Conservation (phyloP, 129 eudicot species). For the Calendula officinalis region DNA sequence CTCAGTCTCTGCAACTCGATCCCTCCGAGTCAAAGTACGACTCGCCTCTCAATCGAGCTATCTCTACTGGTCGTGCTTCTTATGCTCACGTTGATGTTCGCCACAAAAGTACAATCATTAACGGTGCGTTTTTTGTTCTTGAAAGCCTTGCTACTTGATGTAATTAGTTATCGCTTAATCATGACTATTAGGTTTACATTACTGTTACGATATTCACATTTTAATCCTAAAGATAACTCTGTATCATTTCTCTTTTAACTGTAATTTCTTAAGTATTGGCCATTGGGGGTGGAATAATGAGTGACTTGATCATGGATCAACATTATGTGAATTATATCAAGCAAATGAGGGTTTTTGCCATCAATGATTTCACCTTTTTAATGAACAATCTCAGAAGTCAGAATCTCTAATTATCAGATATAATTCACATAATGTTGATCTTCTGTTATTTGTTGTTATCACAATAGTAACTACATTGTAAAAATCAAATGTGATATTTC, state of each 20-base stretch:
- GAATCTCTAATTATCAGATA: background rate
- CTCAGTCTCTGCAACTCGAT: conserved; percentile 42
- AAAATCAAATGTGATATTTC: background rate
- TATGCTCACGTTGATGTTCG: conserved; percentile 67
- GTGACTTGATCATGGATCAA: too few relatives aligned
- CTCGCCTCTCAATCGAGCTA: conserved; percentile 49
- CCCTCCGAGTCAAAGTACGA: conserved; percentile 42
- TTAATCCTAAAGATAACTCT: too few relatives aligned
- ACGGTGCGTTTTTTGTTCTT: conserved; percentile 31
- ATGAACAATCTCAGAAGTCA: too few relatives aligned
- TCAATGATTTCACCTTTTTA: background rate
- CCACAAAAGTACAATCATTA: conserved; percentile 37
- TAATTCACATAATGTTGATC: too few relatives aligned
- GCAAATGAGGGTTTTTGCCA: too few relatives aligned
- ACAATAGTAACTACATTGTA: background rate
- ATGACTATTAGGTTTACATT: background rate
- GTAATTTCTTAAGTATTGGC: too few relatives aligned
- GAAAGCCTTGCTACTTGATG: conserved; percentile 2
- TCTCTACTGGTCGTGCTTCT: conserved; percentile 68
- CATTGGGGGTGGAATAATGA: too few relatives aligned
- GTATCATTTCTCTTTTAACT: too few relatives aligned
- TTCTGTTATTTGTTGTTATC: background rate
- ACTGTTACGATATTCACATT: background rate
- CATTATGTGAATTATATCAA: too few relatives aligned
- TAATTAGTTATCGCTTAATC: background rate